Evolutionary conservation across 352 stramenopile genomes (phyloP), one percentile per base, ranked within the genome.

Genomic region (Phytophthora boehmeriae): DNA sequence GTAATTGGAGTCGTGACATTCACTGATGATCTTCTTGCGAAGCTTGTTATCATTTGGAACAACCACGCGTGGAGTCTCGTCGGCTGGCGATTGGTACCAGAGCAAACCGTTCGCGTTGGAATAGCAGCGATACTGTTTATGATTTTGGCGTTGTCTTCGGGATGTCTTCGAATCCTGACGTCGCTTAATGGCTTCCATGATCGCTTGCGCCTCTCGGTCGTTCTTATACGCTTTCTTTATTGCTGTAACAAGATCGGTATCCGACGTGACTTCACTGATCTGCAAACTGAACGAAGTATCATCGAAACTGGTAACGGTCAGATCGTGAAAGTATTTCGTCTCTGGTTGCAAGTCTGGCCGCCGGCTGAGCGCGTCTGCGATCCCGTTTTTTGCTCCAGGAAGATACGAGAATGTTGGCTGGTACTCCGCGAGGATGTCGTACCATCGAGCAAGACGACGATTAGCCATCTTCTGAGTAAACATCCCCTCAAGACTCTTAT

Each of bases 301-400:
- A 16, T 63, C 25, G 2, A 65, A 57, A 3, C 43, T 66, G 5
- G 42, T 61, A 6, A 56, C 59, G 5, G 42, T 35, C 17, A 66
- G 39, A 13, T 55, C 59, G 25, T 66, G 59, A 20, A 66, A 66
- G 16, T 30, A 56, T 44, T 61, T 61, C 0, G 59, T 61, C 17
- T 55, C 50, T 13, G 59, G 59, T 30, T 60, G 48, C 22, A 60
- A 39, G 38, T 57, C 27, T 9, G 56, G 28, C 11, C 46, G 36
- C 32, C 56, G 19, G 4, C 56, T 57, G 0, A 63, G 19, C 16
- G 43, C 53, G 20, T 59, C 51, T 2, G 46, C 49, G 14, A 67
- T 63, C 1, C n/a, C 43, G 13, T 73, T 73, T 25, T 41, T 69
- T 14, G 54, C 58, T 13, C 53, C 62, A 8, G 57, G 57, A 8